A percentile compares a stretch with the other conserved stretches of the same genome.
These are phyloP conservation scores for Rubus idaeus DNA, from an alignment of 306 rosid species.

Conservation along the genomic window DNA sequence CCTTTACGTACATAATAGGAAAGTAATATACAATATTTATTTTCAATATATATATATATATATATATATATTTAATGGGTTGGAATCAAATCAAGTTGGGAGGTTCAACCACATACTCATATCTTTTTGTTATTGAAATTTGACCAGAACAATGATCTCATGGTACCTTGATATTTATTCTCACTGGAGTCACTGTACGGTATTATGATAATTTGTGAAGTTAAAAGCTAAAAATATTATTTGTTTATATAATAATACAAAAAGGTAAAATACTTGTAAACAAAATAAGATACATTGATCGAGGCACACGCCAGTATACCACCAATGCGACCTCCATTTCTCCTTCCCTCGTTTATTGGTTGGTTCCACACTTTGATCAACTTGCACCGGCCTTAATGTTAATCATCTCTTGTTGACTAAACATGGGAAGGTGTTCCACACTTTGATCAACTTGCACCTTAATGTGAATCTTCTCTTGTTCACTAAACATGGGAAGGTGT, in stretches of 20 bases:
- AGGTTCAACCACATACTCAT: no score
- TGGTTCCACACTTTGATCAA: background rate
- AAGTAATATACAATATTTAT: no score
- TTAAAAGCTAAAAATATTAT: background rate
- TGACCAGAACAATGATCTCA: no score
- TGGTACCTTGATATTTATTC: no score
- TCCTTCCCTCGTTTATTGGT: background rate
- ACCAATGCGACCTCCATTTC: background rate
- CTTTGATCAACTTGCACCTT: background rate
- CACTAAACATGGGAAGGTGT: constrained; percentile 58
- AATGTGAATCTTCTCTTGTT: background rate
- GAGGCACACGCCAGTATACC: background rate
- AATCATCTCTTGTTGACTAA: constrained; percentile 8
- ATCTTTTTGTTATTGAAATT: no score
- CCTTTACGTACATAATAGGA: no score
- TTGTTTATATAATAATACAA: background rate
- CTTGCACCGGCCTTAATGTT: background rate
- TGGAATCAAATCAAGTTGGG: no score
- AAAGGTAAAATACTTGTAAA: background rate
- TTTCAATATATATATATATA: no score
- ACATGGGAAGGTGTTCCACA: constrained; percentile 54
- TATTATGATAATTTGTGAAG: no score
- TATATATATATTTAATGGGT: no score
- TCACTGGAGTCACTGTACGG: no score
- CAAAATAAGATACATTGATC: background rate